A percentile compares a stretch with the other conserved stretches of the same genome.
phyloP scores from a whole-genome alignment of 208 protist species.

The Trypanosomatidae sp. region DNA sequence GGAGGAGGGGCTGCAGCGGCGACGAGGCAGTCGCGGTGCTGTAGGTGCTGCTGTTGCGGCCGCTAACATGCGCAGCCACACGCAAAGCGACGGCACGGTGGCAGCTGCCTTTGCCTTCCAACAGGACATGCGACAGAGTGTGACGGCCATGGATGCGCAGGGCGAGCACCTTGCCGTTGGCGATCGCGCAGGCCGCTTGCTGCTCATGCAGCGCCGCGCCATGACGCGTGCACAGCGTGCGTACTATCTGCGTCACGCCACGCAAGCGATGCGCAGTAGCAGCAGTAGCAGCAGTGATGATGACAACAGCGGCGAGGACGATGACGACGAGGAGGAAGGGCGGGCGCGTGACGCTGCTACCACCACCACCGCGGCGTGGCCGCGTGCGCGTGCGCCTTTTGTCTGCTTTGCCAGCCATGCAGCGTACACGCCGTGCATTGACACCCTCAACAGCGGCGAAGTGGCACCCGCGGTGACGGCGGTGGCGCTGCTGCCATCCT shows the following conservation, averaged over 20 bases:
- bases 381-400: neutral
- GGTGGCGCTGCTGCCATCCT: conserved; percentile 54
- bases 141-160: conserved; percentile 50
- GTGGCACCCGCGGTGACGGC: conserved; percentile 60
- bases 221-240: conserved; percentile 13
- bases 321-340: neutral
- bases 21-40: no score
- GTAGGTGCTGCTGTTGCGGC: no score
- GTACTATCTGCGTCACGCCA: no score
- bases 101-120: no score
- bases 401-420: neutral
- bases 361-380: no score
- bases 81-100: no score
- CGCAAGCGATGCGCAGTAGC: conserved; percentile 7
- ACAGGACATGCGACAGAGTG: neutral
- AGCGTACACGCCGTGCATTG: conserved; percentile 18
- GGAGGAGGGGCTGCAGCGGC: no score
- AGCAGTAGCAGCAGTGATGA: conserved; percentile 7
- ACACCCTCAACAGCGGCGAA: conserved; percentile 77
- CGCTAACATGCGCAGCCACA: no score
- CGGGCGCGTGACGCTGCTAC: no score
- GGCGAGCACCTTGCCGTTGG: conserved; percentile 66
- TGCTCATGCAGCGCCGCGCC: conserved; percentile 42
- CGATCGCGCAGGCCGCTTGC: conserved; percentile 54
- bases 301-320: neutral